phyloP scores from a whole-genome alignment of 441 rosid species.

The Jatropha podagrica region DNA sequence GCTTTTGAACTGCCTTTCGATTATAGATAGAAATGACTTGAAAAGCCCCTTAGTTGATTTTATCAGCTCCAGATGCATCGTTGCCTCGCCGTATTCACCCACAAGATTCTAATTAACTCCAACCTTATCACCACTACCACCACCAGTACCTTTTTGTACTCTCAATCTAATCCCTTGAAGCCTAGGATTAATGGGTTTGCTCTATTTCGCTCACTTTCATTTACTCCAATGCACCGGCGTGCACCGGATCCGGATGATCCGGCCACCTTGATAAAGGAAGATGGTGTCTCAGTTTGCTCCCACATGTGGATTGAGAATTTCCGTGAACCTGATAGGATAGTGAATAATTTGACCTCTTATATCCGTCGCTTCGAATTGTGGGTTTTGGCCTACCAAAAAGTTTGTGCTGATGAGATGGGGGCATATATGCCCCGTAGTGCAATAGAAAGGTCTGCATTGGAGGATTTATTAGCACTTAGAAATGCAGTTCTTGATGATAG shows the following conservation, averaged over 20 bases:
- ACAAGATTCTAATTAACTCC: conserved; percentile 29
- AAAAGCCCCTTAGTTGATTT: neutral
- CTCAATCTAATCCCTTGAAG: conserved; percentile 29
- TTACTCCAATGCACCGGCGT: conserved; percentile 48
- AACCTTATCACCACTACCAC: conserved; percentile 8
- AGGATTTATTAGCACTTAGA: conserved; percentile 73
- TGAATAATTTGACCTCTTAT: conserved; percentile 58
- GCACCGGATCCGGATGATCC: conserved; percentile 81
- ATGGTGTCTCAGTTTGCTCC: conserved; percentile 85
- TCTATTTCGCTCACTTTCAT: conserved; percentile 49
- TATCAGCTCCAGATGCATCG: conserved; percentile 55
- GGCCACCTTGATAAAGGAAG: conserved; percentile 75
- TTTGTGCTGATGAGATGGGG: conserved; percentile 77
- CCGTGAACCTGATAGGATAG: conserved; percentile 60
- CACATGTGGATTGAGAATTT: conserved; percentile 95
- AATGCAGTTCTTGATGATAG: conserved; percentile 92
- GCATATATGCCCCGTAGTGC: conserved; percentile 84
- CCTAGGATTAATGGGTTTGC: conserved; percentile 37
- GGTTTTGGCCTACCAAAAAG: conserved; percentile 93
- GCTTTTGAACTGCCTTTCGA: neutral
- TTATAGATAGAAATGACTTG: conserved; percentile 16
- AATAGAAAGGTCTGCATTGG: conserved; percentile 70
- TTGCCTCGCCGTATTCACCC: conserved; percentile 38
- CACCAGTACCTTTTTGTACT: conserved; percentile 23
- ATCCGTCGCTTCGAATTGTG: conserved; percentile 82